These are phyloP conservation scores for Boletus sp. DNA, from an alignment of 768 basidiomycete species.

Conservation along the genomic window DNA sequence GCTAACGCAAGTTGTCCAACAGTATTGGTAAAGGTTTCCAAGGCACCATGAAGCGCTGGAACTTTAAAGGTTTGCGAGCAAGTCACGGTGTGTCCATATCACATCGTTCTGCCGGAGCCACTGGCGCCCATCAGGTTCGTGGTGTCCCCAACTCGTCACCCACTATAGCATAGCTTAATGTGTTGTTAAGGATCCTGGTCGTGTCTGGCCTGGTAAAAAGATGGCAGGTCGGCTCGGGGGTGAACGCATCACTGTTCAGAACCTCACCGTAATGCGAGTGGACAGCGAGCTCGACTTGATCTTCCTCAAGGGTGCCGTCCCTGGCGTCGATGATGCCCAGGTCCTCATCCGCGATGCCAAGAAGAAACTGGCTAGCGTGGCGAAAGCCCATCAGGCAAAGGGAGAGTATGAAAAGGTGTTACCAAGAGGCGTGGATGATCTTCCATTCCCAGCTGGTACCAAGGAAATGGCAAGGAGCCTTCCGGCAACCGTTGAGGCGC, in stretches of 20 bases:
- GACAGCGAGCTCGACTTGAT: constrained; percentile 85
- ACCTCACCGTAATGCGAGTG: constrained; percentile 83
- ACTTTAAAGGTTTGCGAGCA: constrained; percentile 85
- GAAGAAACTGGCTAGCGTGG: constrained; percentile 69
- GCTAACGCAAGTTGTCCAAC: constrained; percentile 9
- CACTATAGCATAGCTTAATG: neutral
- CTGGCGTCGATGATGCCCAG: constrained; percentile 85
- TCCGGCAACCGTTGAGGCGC: constrained; percentile 66
- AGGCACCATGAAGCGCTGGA: constrained; percentile 95
- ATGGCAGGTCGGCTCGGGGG: constrained; percentile 96
- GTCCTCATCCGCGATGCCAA: constrained; percentile 86
- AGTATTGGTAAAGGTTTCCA: constrained; percentile 98
- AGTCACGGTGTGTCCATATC: constrained; percentile 96
- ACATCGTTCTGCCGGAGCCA: constrained; percentile 90
- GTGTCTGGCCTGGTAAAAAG: constrained; percentile 96
- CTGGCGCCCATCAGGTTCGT: constrained; percentile 89
- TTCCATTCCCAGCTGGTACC: constrained; percentile 94
- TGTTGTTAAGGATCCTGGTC: constrained; percentile 78
- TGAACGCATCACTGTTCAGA: constrained; percentile 77
- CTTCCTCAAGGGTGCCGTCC: constrained; percentile 88
- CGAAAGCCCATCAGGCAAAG: constrained; percentile 62
- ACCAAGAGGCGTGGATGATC: constrained; percentile 74
- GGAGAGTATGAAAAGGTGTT: constrained; percentile 74
- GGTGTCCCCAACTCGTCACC: neutral
- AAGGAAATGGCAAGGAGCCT: constrained; percentile 64